Evolutionary conservation across 2,329 filamentous ascomycete genomes (phyloP), one percentile per base, ranked within the genome.

Genomic region (Juglanconis sp.): DNA sequence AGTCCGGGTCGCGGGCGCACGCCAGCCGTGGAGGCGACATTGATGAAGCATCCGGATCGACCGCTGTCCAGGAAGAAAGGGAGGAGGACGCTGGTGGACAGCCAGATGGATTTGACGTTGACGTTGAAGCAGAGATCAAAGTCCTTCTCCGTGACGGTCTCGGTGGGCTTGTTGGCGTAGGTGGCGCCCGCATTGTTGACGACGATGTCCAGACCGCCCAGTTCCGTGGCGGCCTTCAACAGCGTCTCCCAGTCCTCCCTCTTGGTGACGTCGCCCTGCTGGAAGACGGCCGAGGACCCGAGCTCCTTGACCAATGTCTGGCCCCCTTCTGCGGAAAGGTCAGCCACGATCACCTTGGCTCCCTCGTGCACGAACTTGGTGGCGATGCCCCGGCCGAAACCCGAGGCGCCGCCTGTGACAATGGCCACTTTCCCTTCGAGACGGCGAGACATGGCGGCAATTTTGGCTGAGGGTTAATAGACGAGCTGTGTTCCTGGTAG

Each of bases 71-170:
- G 72, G 48, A 89, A 82, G 64, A 87, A 85, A 0, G 82, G 83
- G 5, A 89, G 72, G 42, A 87, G 77, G 3, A 86, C 81, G 57
- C 79, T 79, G 1, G 84, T 82, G 0, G 84, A 86, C 24, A 84
- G 71, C 70, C 82, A 91, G 50, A 90, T 79, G 3, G 83, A 82
- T 72, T 87, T 88, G 63, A 90, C 85, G 65, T 91, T 90, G 62
- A 90, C 86, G 57, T 81, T 80, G 70, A 90, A 87, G 42, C 87
- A 83, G 50, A 81, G 76, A 65, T 90, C 85, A 62, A 87, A 90
- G 52, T 90, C 87, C 4, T 78, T 77, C 56, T 89, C 85, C 0
- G 85, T 87, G 2, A 90, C 87, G 0, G 86, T 78, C 34, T 80
- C 72, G 0, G 87, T 88, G 1, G 86, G 79, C 76, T 87, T 87